A percentile compares a stretch with the other conserved stretches of the same genome.
Conservation (phyloP, 2,329 filamentous ascomycete genomes). For the Colletotrichum godetiae region DNA sequence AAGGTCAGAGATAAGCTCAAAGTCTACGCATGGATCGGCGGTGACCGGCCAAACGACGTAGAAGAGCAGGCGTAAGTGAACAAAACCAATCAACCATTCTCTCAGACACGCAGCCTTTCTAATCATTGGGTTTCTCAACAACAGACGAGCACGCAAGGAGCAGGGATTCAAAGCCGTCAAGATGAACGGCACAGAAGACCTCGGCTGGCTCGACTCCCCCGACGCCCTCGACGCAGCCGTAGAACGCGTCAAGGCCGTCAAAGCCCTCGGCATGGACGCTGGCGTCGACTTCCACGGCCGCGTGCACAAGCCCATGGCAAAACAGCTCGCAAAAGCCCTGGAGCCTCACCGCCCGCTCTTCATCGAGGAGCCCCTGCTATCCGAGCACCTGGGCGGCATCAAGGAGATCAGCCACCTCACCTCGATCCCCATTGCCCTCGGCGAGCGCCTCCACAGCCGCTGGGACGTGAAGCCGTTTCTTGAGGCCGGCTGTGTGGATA, state of each 20-base stretch:
- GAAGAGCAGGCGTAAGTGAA: slow-evolving; percentile 66
- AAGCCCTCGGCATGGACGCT: slow-evolving; percentile 75
- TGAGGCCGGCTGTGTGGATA: slow-evolving; percentile 74
- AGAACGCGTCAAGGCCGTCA: slow-evolving; percentile 75
- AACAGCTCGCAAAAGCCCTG: slow-evolving; percentile 75
- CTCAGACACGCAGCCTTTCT: background rate
- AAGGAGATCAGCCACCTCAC: slow-evolving; percentile 67
- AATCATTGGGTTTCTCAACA: background rate
- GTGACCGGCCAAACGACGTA: slow-evolving; percentile 76
- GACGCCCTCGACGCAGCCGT: slow-evolving; percentile 71
- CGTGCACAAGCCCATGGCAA: slow-evolving; percentile 84
- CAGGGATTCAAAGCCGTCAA: slow-evolving; percentile 77
- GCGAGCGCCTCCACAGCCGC: slow-evolving; percentile 76
- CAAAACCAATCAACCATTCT: background rate
- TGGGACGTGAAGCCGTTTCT: slow-evolving; percentile 82
- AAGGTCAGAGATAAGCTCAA: slow-evolving; percentile 77
- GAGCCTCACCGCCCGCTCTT: slow-evolving; percentile 79
- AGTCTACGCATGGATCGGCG: slow-evolving; percentile 84
- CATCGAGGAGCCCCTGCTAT: slow-evolving; percentile 77
- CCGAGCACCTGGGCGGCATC: slow-evolving; percentile 74
- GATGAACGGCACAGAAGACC: slow-evolving; percentile 83
- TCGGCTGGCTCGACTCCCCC: slow-evolving; percentile 82
- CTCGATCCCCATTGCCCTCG: slow-evolving; percentile 75
- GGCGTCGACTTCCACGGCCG: slow-evolving; percentile 84
- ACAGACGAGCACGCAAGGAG: slow-evolving; percentile 63